Evolutionary conservation across 305 asterid genomes (phyloP).

Genomic region (Fraxinus dipetala): DNA sequence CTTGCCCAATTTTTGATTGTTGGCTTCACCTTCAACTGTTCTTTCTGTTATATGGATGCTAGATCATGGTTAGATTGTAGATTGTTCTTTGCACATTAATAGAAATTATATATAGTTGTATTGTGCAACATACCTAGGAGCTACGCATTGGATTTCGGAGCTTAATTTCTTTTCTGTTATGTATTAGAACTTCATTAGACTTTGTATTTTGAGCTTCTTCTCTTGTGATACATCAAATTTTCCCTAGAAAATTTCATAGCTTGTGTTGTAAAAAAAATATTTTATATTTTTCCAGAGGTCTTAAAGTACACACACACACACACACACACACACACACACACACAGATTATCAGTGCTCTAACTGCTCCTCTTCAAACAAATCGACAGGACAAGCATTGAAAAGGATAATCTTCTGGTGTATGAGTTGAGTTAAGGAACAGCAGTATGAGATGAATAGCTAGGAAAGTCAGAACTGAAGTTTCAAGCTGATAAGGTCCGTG

Average conservation of each 20-base stretch:
- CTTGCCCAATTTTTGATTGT: neutral
- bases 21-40: neutral
- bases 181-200: neutral
- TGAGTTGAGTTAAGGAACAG: neutral
- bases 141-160: neutral
- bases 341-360: neutral
- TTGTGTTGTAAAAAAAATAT: neutral
- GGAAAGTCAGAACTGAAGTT: neutral
- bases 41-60: neutral
- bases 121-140: neutral
- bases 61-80: neutral
- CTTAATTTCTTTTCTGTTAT: neutral
- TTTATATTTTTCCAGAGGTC: neutral
- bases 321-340: neutral
- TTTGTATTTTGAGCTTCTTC: neutral
- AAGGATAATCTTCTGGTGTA: neutral
- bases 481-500: neutral
- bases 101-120: neutral
- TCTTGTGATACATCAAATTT: neutral
- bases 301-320: neutral
- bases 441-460: neutral
- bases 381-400: neutral
- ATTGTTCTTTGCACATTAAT: neutral
- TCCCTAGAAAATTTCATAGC: neutral
- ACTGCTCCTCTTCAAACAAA: neutral